A percentile compares a stretch with the other conserved stretches of the same genome.
Evolutionary conservation across 192 early-diverging fungal genomes (phyloP).

Genomic region (Cetraspora pellucida): DNA sequence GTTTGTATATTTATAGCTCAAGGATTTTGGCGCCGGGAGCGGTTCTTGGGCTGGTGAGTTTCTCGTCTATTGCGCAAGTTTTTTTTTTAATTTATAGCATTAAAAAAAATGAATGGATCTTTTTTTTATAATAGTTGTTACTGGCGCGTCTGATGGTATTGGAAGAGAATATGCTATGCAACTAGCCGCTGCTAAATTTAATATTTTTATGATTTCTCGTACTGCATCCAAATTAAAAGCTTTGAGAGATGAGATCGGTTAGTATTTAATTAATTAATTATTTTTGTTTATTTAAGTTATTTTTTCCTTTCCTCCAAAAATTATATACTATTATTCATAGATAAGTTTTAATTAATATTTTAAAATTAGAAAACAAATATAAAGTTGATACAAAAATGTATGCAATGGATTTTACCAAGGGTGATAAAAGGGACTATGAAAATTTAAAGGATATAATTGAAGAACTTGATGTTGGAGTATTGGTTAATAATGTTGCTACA

Average conservation of each 20-base stretch:
- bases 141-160: conserved; percentile 96
- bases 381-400: conserved; percentile 66
- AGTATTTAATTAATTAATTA: background rate
- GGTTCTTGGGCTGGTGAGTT: conserved; percentile 65
- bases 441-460: conserved; percentile 61
- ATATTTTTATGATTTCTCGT: conserved; percentile 83
- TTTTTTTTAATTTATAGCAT: background rate
- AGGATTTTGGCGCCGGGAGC: conserved; percentile 57
- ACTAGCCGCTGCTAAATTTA: conserved; percentile 81
- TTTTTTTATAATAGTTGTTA: conserved; percentile 65
- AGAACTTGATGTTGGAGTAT: conserved; percentile 60
- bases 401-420: conserved; percentile 81
- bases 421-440: conserved; percentile 65
- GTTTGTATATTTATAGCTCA: conserved; percentile 39
- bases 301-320: background rate
- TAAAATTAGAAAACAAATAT: conserved; percentile 46
- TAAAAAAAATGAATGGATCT: background rate
- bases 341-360: no score
- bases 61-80: background rate
- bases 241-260: conserved; percentile 67
- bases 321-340: no score
- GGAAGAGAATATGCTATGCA: conserved; percentile 94
- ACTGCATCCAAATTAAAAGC: conserved; percentile 77
- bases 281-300: background rate
- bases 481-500: conserved; percentile 94